Base-by-base conservation (phyloP, 257 asterid species). In the Solanum chmielewskii region DNA sequence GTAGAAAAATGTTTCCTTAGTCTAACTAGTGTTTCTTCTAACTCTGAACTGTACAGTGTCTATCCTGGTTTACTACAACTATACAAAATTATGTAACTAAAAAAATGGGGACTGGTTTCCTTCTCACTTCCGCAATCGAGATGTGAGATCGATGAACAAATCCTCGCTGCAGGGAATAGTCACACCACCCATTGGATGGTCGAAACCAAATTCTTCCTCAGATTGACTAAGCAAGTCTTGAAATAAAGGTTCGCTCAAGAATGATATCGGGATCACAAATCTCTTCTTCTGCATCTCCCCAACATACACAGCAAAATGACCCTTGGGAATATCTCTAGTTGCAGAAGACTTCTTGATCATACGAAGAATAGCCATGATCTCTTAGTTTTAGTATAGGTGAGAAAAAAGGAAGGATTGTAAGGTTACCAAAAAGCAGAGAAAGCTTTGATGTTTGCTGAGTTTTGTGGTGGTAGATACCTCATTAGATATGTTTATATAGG, bases 151-250 rank as follows among this genome's bases (percentile, higher is more conserved):
- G 7, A 80, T n/a, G 74, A 94, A 94, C 12, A 86, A 33, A 15
- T 90, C 91, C 56, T 88, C 87, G 21, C 85, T 83, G 85, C 93
- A 91, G 9, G 95, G 95, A 25, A 93, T 90, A 3, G 93, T 92
- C 4, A 93, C 90, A 52, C 96, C 94, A 3, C 95, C 96, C 93
- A 90, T 92, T 1, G 94, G 95, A 88, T 92, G 94, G 35, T 90
- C 31, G 66, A 88, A 92, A 12, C 94, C 89, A 49, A 87, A 87
- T 87, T 90, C 91, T 83, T 85, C 89, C 69, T 92, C 94, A 4
- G 93, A 91, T 68, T 83, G 91, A 14, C 83, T 44, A 25, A 94
- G 56, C 68, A 94, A 70, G 18, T 91, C 91, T 83, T 90, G 94
- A 78, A 94, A 92, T 3, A 60, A 86, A 74, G 81, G 81, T 37